Base-by-base conservation (phyloP, 495 filamentous ascomycete genomes). In the Penicillium verhagenii region DNA sequence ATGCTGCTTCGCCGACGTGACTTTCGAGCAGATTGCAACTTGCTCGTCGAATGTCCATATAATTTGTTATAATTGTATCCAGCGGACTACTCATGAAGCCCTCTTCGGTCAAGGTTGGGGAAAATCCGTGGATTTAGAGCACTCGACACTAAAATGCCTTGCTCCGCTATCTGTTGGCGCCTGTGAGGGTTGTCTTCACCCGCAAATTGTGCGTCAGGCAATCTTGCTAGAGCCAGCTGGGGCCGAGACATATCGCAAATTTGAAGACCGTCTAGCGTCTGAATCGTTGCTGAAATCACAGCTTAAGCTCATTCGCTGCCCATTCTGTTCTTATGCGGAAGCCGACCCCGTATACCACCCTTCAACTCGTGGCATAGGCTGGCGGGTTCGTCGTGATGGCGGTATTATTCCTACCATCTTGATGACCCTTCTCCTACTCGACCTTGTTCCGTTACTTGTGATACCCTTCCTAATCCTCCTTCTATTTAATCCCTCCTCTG, bases 41-140 rank as follows among this genome's bases (percentile, higher is more conserved):
- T 98, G 94, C 64, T 82, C 74, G 59, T 68, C 73, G 20, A 78
- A 81, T 25, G 83, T 82, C 19, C 94, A 98, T 74, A 80, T 92
- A 64, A 82, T 96, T 54, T 98, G 94, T 75, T 90, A 90, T 66
- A 77, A 78, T 20, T 98, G 94, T 63, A 85, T 98, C 23, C 83
- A 85, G 49, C 82, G 86, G 51, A 85, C 89, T 37, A 79, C 90
- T 26, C 83, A 85, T 37, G 92, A 96, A 67, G 90, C 91, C 7
- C 67, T 98, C 0, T 98, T 93, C 69, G 94, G 94, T 0, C 94
- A 98, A 65, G 89, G 90, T 29, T 96, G 91, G 92, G 79, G 80
- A 50, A 82, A 86, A n/a, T 92, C 80, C 53, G 85, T 96, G 48
- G 78, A 94, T 55, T 66, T 81, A 43, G 80, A 84, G 49, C 82